Evolutionary conservation across 1,284 basidiomycete genomes (phyloP).

Genomic region (Ceratorhiza oryzae-sativae): DNA sequence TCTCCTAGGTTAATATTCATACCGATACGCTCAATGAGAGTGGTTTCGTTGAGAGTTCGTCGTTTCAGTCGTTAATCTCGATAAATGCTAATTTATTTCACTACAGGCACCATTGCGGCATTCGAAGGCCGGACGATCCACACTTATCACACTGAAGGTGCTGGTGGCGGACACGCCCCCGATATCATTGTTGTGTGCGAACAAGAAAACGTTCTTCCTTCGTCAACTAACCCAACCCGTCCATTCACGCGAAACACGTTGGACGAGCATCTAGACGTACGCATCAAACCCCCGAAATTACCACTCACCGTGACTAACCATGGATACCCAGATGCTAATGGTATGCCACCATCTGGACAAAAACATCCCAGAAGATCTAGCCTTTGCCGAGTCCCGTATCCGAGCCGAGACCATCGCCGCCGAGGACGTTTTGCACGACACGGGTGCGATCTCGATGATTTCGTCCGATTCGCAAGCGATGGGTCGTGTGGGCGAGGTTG

Average conservation of each 20-base stretch:
- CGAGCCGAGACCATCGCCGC: slow-evolving; percentile 96
- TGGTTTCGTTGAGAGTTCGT: slow-evolving; percentile 86
- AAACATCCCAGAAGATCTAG: slow-evolving; percentile 90
- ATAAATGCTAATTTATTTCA: neutral
- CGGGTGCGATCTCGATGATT: slow-evolving; percentile 95
- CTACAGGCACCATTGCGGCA: slow-evolving; percentile 82
- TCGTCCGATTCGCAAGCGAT: slow-evolving; percentile 96
- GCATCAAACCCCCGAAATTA: neutral
- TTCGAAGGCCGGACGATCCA: slow-evolving; percentile 94
- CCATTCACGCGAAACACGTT: slow-evolving; percentile 93
- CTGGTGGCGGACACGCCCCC: slow-evolving; percentile 95
- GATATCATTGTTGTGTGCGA: slow-evolving; percentile 98
- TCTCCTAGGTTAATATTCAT: slow-evolving; percentile 85
- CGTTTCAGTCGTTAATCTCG: neutral
- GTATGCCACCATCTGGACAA: slow-evolving; percentile 90
- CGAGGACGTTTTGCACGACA: slow-evolving; percentile 95
- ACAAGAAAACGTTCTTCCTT: slow-evolving; percentile 90
- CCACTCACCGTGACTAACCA: neutral
- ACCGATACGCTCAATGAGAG: slow-evolving; percentile 97
- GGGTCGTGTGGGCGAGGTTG: slow-evolving; percentile 96
- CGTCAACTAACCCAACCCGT: slow-evolving; percentile 96
- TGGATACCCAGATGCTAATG: slow-evolving; percentile 43
- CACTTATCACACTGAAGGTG: slow-evolving; percentile 97
- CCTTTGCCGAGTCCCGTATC: slow-evolving; percentile 97
- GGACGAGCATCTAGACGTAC: slow-evolving; percentile 95